Evolutionary conservation across 202 grass and related monocot species (phyloP), one percentile per base, ranked within the genome.

Genomic region (Setaria italica): DNA sequence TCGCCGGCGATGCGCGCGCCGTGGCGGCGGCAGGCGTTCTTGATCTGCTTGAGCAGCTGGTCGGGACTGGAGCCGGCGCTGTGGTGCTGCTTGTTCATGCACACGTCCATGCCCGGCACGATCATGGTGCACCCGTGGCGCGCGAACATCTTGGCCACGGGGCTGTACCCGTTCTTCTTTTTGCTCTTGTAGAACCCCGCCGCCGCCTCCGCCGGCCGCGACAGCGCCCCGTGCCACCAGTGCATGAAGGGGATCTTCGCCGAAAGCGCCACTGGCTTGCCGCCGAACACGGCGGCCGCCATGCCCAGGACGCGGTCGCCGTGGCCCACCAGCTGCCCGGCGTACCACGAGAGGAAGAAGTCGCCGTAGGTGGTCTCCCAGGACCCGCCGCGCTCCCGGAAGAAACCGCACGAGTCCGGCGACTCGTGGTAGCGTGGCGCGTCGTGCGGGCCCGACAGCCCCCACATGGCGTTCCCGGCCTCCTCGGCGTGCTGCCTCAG

Each of bases 341-440:
- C 77, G 92, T 97, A 97, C 95, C 95, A 97, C 2, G 95, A 97
- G 17, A 95, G 90, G 85, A 97, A 97, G 89, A 95, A 97, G 84
- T 93, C 74, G 5, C 92, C 95, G 51, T 97, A 97, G 4, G 75
- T 67, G 19, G 71, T 90, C 62, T 90, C 70, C 95, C 92, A 97
- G 0, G 92, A 93, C 17, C 95, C 95, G 45, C 86, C 92, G 3
- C 77, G 75, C 2, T 95, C 92, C 20, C 77, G 79, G 81, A 97
- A 95, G 88, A 97, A 97, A 25, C 67, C 77, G 43, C 72, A 34
- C 51, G 79, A 76, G 85, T 86, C 85, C 15, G 90, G 90, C 11
- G 88, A 86, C 54, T 92, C 88, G 76, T 85, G 15, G 82, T 94
- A 94, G 25, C 64, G 42, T 8, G 92, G 90, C 48, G 87, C 62